Base-by-base conservation (phyloP, 2,329 filamentous ascomycete species). In the Epichloe sp. region DNA sequence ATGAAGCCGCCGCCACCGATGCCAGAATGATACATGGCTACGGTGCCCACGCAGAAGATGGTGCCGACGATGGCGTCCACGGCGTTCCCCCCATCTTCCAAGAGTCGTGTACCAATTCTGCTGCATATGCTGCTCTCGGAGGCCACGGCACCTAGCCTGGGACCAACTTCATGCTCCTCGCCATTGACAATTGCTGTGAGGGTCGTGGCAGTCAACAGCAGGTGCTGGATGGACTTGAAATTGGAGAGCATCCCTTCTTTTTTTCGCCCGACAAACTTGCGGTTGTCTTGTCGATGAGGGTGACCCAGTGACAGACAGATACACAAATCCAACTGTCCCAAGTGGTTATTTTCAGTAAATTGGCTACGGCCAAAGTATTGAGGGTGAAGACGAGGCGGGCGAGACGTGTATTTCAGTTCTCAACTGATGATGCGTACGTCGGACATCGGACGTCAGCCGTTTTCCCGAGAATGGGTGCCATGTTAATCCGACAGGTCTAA, bases 1-100 rank as follows among this genome's bases (percentile, higher is more conserved):
- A 86, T 79, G 65, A 93, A 93, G 1, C 88, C 87, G 14, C 87
- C 87, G 3, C 88, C 87, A 5, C 84, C 85, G 52, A 91, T 79
- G 4, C 86, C 86, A 56, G 68, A 71, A 60, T 85, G 82, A 55
- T 84, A 82, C 79, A 83, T 83, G 44, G 70, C 78, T 38, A 80
- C 69, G 2, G 78, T 76, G 3, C 82, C 82, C 6, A 85, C 72
- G 52, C 82, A 86, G 48, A 85, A 72, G 21, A 78, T 74, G 0
- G 82, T 83, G 11, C 76, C 80, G 26, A 85, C 77, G 53, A 83
- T 65, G 5, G 81, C 79, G 67, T 86, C 82, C 7, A 79, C 80
- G 7, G 82, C 82, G 65, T 82, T 86, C 14, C 82, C 82, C 81
- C 82, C 81, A 43, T 71, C 60, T 49, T 76, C 67, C 50, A 85